Base-by-base conservation (phyloP, 73 alveolate genomes). In the Paramecium bursaria region DNA sequence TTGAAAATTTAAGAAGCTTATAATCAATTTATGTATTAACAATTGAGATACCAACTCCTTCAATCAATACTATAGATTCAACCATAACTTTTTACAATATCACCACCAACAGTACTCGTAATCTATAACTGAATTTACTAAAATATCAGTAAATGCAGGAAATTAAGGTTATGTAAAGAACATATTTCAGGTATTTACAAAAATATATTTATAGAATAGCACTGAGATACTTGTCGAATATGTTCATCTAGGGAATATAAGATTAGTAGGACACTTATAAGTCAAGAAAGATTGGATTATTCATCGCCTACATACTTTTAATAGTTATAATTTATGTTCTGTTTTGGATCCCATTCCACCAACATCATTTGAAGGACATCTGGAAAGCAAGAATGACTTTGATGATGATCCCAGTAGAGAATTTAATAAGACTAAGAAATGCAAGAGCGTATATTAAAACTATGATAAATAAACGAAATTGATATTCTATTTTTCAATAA, bases 351-450 rank as follows among this genome's bases (percentile, higher is more conserved):
- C 82, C 82, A 15, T 67, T 67, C 46, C 82, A 67, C 35, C 27
- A 57, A 13, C 82, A 67, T 39, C 44, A 39, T 15, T 39, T 25
- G 26, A 5, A 47, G 4, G 82, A 67, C 44, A 67, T 67, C 44
- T 67, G 82, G 82, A 67, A 67, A 23, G 44, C 82, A n/a, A 67
- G 82, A 67, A 39, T 67, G 57, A 67, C 82, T 25, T 47, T 67
- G 11, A 21, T 67, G 15, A 67, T 67, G 82, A 67, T 67, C 19
- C 82, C 82, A 13, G 82, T 67, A 4, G 82, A 67, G 4, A 67
- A 42, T 67, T 25, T 67, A 25, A 31, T 53, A 19, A 67, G 82
- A 67, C 21, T 67, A 6, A 67, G 21, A 67, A 67, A 67, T 39
- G 82, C 82, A n/a, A 67, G 44, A 42, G 82, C 82, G 7, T 67